Evolutionary conservation across 2,329 filamentous ascomycete genomes (phyloP), one percentile per base, ranked within the genome.

Genomic region (Venturia aucupariae): DNA sequence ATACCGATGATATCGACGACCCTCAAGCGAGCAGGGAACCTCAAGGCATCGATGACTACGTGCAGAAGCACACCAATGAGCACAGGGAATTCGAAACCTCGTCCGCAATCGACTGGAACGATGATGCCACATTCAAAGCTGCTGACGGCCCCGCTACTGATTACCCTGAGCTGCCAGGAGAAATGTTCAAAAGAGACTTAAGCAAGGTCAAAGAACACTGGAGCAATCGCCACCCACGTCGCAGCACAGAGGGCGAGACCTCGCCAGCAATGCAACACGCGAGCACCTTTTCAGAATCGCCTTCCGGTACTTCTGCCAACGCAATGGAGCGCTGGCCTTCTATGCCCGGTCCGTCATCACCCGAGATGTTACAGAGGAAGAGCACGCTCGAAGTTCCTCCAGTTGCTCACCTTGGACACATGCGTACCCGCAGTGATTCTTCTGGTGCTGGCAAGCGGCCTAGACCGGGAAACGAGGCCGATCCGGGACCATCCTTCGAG

Each of bases 131-230:
- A 10, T 68, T 86, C 7, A 78, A 74, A 4, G 72, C 68, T 5
- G 66, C 82, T 4, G 78, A 77, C 8, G 78, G 80, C 22, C 74
- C 73, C 54, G 79, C 80, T 3, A 70, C 72, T n/a, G 75, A 77
- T n/a, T 87, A 80, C 60, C 84, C 84, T 0, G 78, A 81, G 63
- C 75, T 84, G 0, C 84, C 84, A 0, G 84, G 82, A 2, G 84
- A 86, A 67, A 68, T 66, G 1, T 57, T 57, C 30, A 57, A 57
- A 17, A 57, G 51, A 35, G 51, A 57, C 19, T 15, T 35, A n/a
- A 57, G 51, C 27, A 32, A 32, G 15, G 30, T 57, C 51, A 32
- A 57, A 35, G 27, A 57, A 13, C 27, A 57, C 11, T 57, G 51
- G 51, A 57, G 27, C 30, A 11, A 35, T 32, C 51, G 30, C 10